Conservation (phyloP, 352 stramenopile species). For the Globisporangium paddicum region DNA sequence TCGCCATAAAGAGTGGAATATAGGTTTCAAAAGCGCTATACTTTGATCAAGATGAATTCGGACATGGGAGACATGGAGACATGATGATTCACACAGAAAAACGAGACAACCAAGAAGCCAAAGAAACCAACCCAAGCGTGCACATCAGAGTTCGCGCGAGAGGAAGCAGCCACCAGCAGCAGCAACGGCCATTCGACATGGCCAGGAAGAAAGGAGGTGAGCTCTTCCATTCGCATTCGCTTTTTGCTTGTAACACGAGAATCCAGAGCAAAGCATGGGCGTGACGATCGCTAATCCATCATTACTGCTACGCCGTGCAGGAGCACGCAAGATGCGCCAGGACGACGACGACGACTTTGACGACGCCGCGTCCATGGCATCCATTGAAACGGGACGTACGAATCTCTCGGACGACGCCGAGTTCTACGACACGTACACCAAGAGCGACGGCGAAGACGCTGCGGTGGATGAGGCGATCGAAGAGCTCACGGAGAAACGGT, state of each 20-base stretch:
- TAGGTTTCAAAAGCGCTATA: neutral
- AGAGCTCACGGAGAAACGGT: constrained; percentile 78
- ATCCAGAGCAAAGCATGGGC: neutral
- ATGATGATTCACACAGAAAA: neutral
- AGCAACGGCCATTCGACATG: constrained; percentile 25
- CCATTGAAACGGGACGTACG: constrained; percentile 60
- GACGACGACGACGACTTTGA: constrained; percentile 65
- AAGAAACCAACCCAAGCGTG: neutral
- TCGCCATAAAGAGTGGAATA: too few species aligned
- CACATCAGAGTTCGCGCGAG: neutral
- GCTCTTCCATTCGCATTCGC: neutral
- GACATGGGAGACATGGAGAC: neutral
- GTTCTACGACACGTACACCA: constrained; percentile 63
- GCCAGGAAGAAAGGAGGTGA: constrained; percentile 64
- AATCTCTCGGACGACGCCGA: constrained; percentile 59
- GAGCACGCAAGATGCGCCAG: constrained; percentile 51
- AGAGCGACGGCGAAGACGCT: constrained; percentile 56
- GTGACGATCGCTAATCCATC: constrained; percentile 8
- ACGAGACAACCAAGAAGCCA: neutral
- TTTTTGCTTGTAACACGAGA: neutral
- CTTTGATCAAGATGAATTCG: neutral
- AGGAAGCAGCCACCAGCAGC: neutral
- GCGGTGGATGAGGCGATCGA: constrained; percentile 71
- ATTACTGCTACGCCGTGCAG: constrained; percentile 11
- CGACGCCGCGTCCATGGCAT: constrained; percentile 61